A percentile compares a stretch with the other conserved stretches of the same genome.
Conservation (phyloP, 768 basidiomycete genomes). For the Lyophyllum atratum region DNA sequence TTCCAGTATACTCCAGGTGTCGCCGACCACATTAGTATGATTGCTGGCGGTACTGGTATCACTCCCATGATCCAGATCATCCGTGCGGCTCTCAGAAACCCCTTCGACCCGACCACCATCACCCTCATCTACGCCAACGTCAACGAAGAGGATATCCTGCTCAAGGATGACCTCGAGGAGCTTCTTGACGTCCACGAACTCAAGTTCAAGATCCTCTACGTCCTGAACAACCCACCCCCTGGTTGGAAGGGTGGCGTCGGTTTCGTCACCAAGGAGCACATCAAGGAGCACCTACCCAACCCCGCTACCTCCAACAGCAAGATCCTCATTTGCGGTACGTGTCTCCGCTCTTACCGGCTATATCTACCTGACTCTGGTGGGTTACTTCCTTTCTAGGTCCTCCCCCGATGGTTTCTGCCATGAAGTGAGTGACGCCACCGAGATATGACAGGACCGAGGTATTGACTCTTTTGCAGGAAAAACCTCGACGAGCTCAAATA, state of each 20-base stretch:
- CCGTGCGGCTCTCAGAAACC: constrained; percentile 88
- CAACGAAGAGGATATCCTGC: constrained; percentile 87
- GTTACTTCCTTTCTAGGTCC: constrained; percentile 44
- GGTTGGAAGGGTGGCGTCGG: constrained; percentile 89
- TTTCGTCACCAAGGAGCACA: constrained; percentile 92
- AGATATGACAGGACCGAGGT: constrained; percentile 1
- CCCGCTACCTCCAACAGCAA: constrained; percentile 67
- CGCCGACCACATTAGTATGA: constrained; percentile 88
- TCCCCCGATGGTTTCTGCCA: constrained; percentile 55
- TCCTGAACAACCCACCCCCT: constrained; percentile 92
- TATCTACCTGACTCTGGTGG: background rate
- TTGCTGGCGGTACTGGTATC: constrained; percentile 97
- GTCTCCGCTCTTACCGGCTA: background rate
- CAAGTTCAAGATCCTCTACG: constrained; percentile 81
- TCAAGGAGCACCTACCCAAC: constrained; percentile 78
- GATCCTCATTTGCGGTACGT: constrained; percentile 79
- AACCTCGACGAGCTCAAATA: constrained; percentile 87
- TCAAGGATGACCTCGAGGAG: constrained; percentile 84
- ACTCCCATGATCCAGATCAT: constrained; percentile 99
- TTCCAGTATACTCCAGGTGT: constrained; percentile 82
- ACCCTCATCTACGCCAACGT: constrained; percentile 97
- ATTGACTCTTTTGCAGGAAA: constrained; percentile 53
- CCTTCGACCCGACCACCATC: constrained; percentile 80
- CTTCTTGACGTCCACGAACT: constrained; percentile 60
- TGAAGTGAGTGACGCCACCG: constrained; percentile 42